A percentile compares a stretch with the other conserved stretches of the same genome.
phyloP scores from a whole-genome alignment of 768 basidiomycete species.

The Suillus variegatus region DNA sequence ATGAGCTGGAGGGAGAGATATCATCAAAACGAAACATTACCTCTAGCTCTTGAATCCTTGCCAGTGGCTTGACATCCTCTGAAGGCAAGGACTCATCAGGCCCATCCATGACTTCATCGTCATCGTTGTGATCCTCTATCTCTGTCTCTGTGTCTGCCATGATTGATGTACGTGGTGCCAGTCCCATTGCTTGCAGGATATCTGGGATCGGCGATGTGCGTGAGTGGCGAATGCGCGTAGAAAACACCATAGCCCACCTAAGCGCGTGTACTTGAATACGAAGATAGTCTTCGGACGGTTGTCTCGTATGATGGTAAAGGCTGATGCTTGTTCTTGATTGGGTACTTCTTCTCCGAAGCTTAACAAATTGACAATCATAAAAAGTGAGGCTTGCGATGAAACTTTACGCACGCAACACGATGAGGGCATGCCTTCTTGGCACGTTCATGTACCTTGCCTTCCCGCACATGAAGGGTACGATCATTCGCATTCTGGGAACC shows the following conservation, averaged over 20 bases:
- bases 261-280: slow-evolving; percentile 21
- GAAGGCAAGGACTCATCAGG: not conserved
- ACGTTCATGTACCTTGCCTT: slow-evolving; percentile 2
- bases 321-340: too few relatives aligned
- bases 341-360: slow-evolving; percentile 18
- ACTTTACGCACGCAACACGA: not conserved
- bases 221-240: not conserved
- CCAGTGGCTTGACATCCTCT: not conserved
- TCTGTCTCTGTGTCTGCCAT: not conserved
- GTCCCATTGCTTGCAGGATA: slow-evolving; percentile 21
- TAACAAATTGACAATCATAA: not conserved
- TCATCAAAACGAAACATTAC: not conserved
- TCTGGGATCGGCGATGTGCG: slow-evolving; percentile 9
- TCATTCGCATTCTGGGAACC: accelerated
- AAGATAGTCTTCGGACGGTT: slow-evolving; percentile 13
- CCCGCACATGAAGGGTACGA: not conserved
- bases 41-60: not conserved
- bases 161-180: slow-evolving; percentile 15
- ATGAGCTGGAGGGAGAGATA: not conserved
- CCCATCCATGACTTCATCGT: not conserved
- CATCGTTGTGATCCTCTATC: not conserved
- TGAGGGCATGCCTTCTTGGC: not conserved
- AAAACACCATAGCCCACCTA: slow-evolving; percentile 12
- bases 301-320: not conserved
- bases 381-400: not conserved